Percentiles rank a stretch among this genome's conserved stretches.
These are phyloP conservation scores for Huntiella abstrusa DNA, from an alignment of 2,329 filamentous ascomycete genomes.

Conservation along the genomic window DNA sequence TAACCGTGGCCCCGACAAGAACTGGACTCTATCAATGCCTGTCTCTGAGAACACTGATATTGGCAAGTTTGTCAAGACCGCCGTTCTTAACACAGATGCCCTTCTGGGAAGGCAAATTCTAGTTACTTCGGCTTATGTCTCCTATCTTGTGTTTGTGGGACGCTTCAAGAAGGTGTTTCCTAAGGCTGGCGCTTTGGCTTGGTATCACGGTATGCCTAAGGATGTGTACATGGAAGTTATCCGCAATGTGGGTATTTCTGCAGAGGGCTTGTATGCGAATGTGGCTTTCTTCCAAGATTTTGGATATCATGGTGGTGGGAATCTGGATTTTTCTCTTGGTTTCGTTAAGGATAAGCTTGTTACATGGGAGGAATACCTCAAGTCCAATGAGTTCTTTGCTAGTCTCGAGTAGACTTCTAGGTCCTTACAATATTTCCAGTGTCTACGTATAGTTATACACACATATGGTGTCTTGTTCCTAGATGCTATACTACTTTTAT, in stretches of 20 bases:
- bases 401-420: constrained; percentile 2
- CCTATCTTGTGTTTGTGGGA: constrained; percentile 17
- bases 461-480: too few species aligned
- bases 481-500: constrained; percentile 14
- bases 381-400: constrained; percentile 8
- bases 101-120: constrained; percentile 19
- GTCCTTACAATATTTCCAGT: too few species aligned
- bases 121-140: constrained; percentile 21
- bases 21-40: constrained; percentile 17
- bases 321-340: constrained; percentile 17
- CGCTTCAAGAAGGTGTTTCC: constrained; percentile 17
- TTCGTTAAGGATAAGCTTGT: constrained; percentile 21
- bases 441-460: too few species aligned
- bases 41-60: constrained; percentile 20
- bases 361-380: constrained; percentile 21
- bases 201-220: constrained; percentile 17
- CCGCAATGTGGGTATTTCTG: constrained; percentile 12
- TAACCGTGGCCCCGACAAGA: constrained; percentile 16
- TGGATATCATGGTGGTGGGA: constrained; percentile 22
- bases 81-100: constrained; percentile 14
- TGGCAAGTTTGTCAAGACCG: constrained; percentile 21
- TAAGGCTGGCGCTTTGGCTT: constrained; percentile 19
- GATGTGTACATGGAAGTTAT: constrained; percentile 21
- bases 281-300: constrained; percentile 23
- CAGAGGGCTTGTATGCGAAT: constrained; percentile 24